Conservation (phyloP, 1,284 basidiomycete genomes). For the Sporisorium exsertum region DNA sequence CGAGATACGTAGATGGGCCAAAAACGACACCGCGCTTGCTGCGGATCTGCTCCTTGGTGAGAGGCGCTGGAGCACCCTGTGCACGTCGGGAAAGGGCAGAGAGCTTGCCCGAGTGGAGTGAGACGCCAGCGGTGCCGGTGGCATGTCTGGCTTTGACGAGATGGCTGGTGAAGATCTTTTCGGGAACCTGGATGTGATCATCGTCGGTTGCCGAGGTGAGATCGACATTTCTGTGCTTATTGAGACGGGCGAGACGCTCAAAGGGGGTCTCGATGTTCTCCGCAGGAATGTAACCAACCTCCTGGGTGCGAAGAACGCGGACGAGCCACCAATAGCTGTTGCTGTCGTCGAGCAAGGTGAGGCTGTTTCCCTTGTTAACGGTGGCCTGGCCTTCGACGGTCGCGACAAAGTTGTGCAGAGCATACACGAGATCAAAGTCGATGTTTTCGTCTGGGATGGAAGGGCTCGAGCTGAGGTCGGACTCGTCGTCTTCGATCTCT, state of each 20-base stretch:
- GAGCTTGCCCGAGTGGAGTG: constrained; percentile 65
- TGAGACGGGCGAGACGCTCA: constrained; percentile 91
- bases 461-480: constrained; percentile 67
- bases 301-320: constrained; percentile 74
- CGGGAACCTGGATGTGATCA: constrained; percentile 65
- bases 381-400: constrained; percentile 69
- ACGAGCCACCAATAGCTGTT: constrained; percentile 70
- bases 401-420: constrained; percentile 68
- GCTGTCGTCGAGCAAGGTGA: constrained; percentile 68
- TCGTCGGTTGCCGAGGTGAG: constrained; percentile 67
- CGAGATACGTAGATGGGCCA: constrained; percentile 63
- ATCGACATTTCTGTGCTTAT: constrained; percentile 97
- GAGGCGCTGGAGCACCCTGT: constrained; percentile 46
- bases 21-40: constrained; percentile 64
- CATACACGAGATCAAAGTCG: constrained; percentile 69
- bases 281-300: constrained; percentile 98
- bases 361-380: constrained; percentile 68
- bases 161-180: constrained; percentile 54
- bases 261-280: constrained; percentile 99
- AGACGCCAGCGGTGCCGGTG: constrained; percentile 45
- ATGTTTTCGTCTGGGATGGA: constrained; percentile 69
- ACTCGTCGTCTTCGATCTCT: constrained; percentile 64
- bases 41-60: constrained; percentile 45
- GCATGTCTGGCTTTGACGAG: constrained; percentile 63
- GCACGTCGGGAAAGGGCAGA: constrained; percentile 65